Base-by-base conservation (phyloP, 2,329 filamentous ascomycete genomes). In the Aspergillus fischeri region DNA sequence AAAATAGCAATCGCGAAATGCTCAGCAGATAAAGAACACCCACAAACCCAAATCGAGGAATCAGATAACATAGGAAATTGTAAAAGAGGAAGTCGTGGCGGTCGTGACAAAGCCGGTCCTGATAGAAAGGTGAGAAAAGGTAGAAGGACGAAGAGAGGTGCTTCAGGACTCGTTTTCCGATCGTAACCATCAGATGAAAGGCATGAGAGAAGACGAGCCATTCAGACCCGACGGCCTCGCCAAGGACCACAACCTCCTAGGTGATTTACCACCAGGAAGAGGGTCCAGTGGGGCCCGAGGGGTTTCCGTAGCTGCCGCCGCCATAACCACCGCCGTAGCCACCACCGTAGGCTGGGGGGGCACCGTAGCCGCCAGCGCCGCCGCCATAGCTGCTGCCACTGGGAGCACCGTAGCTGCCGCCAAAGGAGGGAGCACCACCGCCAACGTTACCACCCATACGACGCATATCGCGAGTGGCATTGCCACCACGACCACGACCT, bases 401-500 rank as follows among this genome's bases (percentile, higher is more conserved):
- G 42, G 70, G 65, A 63, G 64, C 71, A 41, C 71, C 70, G 57
- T 66, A 70, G 60, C 68, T 62, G 52, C 74, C 70, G 56, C 73
- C 69, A 57, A 69, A 72, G 52, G 72, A 75, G 54, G 75, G 70
- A 61, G 70, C 64, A 59, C 67, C 62, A 48, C 71, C 68, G 45
- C 75, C 75, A 63, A 70, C 68, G 59, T 73, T 73, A 63, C 75
- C 77, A 51, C 75, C 74, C 60, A 84, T 85, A 76, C 92, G 92
- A 79, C 94, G 91, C 82, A 94, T 91, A 75, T 97, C 94, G 73
- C 92, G 92, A 76, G 87, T 96, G 68, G 88, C 83, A 72, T 75
- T 71, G 63, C 74, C 81, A 70, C 76, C 77, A 67, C 82, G 80
- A 66, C 89, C 88, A 72, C 89, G 86, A 60, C 89, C 88, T 55